These are phyloP conservation scores for Chloris gayana DNA, from an alignment of 176 grass and related monocot genomes.

Conservation along the genomic window DNA sequence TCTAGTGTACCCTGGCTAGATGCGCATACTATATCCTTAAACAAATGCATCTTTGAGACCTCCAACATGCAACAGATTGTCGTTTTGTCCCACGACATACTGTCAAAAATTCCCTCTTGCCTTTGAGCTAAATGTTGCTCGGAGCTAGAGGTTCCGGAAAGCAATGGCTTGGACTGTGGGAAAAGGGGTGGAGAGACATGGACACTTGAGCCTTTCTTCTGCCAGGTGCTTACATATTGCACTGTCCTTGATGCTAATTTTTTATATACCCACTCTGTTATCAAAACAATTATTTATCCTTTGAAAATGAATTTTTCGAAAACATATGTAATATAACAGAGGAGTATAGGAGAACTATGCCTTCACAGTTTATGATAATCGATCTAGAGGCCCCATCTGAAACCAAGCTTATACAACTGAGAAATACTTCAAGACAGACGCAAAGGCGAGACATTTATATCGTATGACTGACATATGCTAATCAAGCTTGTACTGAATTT, in stretches of 20 bases:
- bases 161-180: constrained; percentile 45
- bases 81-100: constrained; percentile 38
- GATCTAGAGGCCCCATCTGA: too few relatives aligned
- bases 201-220: constrained; percentile 35
- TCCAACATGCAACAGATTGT: constrained; percentile 27
- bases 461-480: neutral
- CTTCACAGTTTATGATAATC: neutral
- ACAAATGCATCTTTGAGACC: constrained; percentile 16
- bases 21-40: neutral
- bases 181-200: constrained; percentile 23
- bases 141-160: constrained; percentile 34
- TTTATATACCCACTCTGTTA: neutral
- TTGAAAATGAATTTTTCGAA: neutral
- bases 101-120: constrained; percentile 41
- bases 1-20: neutral
- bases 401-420: neutral
- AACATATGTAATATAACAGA: too few relatives aligned
- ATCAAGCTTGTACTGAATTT: neutral
- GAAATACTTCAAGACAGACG: neutral
- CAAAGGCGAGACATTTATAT: neutral
- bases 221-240: neutral
- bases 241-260: neutral
- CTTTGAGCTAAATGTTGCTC: constrained; percentile 19
- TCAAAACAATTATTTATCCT: neutral
- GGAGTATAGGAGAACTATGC: neutral